Evolutionary conservation across 345 rosid genomes (phyloP), one percentile per base, ranked within the genome.

Genomic region (Hibiscus mutabilis): DNA sequence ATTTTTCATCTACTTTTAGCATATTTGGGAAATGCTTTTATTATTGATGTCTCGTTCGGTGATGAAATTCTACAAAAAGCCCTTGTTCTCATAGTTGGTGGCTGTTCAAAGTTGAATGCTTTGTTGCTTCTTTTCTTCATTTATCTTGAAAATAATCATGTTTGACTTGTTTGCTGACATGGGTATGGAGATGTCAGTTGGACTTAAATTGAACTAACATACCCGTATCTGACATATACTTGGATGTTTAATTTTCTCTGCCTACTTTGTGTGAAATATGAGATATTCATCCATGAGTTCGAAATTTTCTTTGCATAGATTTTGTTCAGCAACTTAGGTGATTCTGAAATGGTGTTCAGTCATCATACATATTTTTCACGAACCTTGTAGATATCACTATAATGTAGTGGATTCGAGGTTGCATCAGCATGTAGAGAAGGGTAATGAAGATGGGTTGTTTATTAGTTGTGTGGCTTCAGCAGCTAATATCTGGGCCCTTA

Each of bases 391-490:
- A 80, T 94, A 91, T 82, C 98, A 94, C 75, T 94, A 94, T 82
- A 94, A 94, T 75, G 97, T 94, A 33, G 84, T 93, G 16, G 98
- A 90, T 73, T 57, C 79, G 31, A 85, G 99, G 80, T 83, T 95
- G 73, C 71, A 57, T 56, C 93, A 90, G 72, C 99, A 90, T 75
- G 86, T 92, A 27, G 93, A 94, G 59, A 94, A 92, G 82, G 98
- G 97, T 56, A 93, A 85, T 52, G 97, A 90, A 81, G 98, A 94
- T 75, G 97, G 97, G 24, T 79, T 94, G 73, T 90, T 53, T 74
- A 88, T 91, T 55, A 94, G 97, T 81, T 88, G 93, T 75, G 91
- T 94, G 76, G 96, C 97, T 62, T 91, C 98, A 68, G 77, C 96
- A 49, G 55, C 87, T 70, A 94, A 90, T 87, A 88, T 94, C 57